phyloP scores from a whole-genome alignment of 2,329 filamentous ascomycete species.

The Didymella arachidicola region DNA sequence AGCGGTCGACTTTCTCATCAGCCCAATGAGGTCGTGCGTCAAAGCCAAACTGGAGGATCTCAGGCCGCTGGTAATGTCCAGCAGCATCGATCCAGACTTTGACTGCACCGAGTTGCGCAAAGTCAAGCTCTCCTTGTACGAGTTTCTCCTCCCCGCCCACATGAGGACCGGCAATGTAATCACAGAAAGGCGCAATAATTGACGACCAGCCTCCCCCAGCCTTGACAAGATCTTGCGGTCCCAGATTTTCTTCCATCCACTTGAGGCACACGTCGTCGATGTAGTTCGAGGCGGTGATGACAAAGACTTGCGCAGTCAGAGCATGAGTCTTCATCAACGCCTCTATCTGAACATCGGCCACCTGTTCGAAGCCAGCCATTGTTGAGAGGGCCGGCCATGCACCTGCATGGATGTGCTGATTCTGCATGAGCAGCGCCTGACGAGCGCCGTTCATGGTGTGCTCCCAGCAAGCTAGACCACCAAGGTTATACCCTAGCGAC shows the following conservation, averaged over 20 bases:
- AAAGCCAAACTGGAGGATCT: slow-evolving; percentile 46
- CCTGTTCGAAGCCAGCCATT: slow-evolving; percentile 52
- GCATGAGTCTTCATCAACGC: slow-evolving; percentile 58
- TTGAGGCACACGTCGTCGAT: slow-evolving; percentile 54
- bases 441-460: slow-evolving; percentile 51
- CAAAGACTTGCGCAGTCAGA: slow-evolving; percentile 56
- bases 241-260: slow-evolving; percentile 52
- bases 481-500: slow-evolving; percentile 45
- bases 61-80: slow-evolving; percentile 49
- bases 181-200: slow-evolving; percentile 48
- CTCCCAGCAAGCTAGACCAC: slow-evolving; percentile 50
- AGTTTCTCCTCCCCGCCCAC: slow-evolving; percentile 46
- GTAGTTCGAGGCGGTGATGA: slow-evolving; percentile 54
- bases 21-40: slow-evolving; percentile 42
- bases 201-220: slow-evolving; percentile 49
- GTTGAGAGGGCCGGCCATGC: slow-evolving; percentile 51
- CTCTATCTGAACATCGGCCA: slow-evolving; percentile 57
- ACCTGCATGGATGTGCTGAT: slow-evolving; percentile 49
- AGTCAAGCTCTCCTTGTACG: slow-evolving; percentile 48
- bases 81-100: slow-evolving; percentile 51
- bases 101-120: slow-evolving; percentile 41
- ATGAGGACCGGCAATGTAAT: slow-evolving; percentile 47
- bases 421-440: slow-evolving; percentile 46
- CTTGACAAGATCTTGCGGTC: slow-evolving; percentile 46
- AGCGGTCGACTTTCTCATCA: slow-evolving; percentile 41